Percentiles rank a stretch among this genome's conserved stretches.
Conservation (phyloP, 805 yeast species). For the Candida quercuum region DNA sequence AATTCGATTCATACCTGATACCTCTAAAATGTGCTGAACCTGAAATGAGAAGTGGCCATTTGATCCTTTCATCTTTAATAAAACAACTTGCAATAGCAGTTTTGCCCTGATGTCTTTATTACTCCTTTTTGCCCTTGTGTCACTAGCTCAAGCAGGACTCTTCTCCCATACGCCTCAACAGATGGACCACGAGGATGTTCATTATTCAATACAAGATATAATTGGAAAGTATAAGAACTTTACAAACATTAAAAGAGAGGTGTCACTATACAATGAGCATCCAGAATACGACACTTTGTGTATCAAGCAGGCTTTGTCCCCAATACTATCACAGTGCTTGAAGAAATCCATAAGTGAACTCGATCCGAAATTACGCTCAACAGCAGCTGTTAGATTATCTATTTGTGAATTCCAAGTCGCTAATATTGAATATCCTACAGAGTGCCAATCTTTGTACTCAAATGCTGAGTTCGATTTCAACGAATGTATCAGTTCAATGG, state of each 20-base stretch:
- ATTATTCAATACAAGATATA: constrained; percentile 18
- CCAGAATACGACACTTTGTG: constrained; percentile 25
- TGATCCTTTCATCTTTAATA: too few species aligned
- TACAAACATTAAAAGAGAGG: constrained; percentile 7
- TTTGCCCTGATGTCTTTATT: not conserved
- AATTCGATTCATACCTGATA: not conserved
- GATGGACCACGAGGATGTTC: not conserved
- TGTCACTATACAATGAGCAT: constrained; percentile 5
- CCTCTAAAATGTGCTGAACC: too few species aligned
- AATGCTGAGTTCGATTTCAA: constrained; percentile 15
- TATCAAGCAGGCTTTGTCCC: constrained; percentile 33
- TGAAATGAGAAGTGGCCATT: too few species aligned
- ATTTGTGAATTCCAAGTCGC: constrained; percentile 52
- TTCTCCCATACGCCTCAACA: too few species aligned
- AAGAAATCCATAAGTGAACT: constrained; percentile 35
- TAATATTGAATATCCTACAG: constrained; percentile 27
- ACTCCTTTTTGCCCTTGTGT: not conserved
- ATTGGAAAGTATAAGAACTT: constrained; percentile 13
- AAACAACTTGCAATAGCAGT: too few species aligned
- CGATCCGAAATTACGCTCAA: constrained; percentile 27
- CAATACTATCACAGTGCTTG: constrained; percentile 36
- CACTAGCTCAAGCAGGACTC: not conserved
- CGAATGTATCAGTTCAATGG: constrained; percentile 36
- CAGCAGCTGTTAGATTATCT: constrained; percentile 43
- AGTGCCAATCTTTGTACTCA: constrained; percentile 14